Evolutionary conservation across 2,329 filamentous ascomycete genomes (phyloP).

Genomic region (Penicillium sp.): DNA sequence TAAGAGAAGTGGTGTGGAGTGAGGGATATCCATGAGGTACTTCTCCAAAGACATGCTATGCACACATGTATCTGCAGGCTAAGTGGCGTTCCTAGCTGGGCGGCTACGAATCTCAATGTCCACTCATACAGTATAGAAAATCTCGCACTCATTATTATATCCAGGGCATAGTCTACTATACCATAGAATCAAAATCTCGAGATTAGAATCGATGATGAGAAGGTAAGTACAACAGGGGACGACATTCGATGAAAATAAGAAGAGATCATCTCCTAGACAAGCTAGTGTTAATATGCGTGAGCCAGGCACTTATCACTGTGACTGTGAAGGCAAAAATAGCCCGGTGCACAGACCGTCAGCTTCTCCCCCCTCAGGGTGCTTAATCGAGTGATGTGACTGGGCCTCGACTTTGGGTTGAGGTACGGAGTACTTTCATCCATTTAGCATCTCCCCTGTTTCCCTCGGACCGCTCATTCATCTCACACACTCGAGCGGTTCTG

Average conservation of each 20-base stretch:
- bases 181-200: neutral
- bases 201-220: neutral
- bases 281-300: conserved; percentile 2
- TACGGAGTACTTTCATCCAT: neutral
- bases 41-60: neutral
- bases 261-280: neutral
- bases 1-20: neutral
- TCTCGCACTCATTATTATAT: neutral
- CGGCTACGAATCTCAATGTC: neutral
- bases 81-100: neutral
- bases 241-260: neutral
- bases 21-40: neutral
- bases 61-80: neutral
- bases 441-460: conserved; percentile 1
- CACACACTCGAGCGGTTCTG: conserved; percentile 23
- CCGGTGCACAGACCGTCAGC: neutral
- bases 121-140: neutral
- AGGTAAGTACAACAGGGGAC: neutral
- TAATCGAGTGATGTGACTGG: conserved; percentile 6
- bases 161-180: neutral
- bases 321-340: neutral
- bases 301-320: conserved; percentile 4
- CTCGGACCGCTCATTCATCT: neutral
- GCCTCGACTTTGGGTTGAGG: neutral
- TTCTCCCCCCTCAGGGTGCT: neutral